These are phyloP conservation scores for Magnusiomyces ingens DNA, from an alignment of 1,139 yeast genomes.

Conservation along the genomic window DNA sequence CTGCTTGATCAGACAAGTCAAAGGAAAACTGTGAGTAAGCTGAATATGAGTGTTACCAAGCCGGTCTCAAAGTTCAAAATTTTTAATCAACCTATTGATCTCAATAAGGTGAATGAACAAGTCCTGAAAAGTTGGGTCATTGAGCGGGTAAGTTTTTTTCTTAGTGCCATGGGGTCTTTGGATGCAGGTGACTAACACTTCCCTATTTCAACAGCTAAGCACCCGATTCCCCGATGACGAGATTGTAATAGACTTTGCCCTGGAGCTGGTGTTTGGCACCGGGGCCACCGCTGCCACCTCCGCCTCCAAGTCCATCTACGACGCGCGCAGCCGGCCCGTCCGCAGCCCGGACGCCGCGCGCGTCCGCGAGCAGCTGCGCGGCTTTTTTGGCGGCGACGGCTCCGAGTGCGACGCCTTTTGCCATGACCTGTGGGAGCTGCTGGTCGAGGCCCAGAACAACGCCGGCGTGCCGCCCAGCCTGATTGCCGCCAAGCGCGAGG, in stretches of 20 bases:
- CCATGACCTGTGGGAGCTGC: constrained; percentile 24
- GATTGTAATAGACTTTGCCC: constrained; percentile 18
- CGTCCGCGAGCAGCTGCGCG: constrained; percentile 21
- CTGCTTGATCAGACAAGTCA: no score
- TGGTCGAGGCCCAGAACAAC: constrained; percentile 24
- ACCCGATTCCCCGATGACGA: constrained; percentile 20
- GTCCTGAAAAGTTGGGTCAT: constrained; percentile 18
- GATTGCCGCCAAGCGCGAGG: constrained; percentile 20
- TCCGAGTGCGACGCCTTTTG: constrained; percentile 17
- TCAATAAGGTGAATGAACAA: constrained; percentile 18
- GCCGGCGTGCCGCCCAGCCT: constrained; percentile 25
- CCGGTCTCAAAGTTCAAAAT: constrained; percentile 1
- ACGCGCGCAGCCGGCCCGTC: no score
- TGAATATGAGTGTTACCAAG: no score
- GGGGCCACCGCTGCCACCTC: neutral
- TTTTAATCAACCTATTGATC: constrained; percentile 16
- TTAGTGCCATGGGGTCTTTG: neutral
- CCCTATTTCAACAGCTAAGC: constrained; percentile 9
- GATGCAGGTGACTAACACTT: neutral
- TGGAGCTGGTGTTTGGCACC: constrained; percentile 16
- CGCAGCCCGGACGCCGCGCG: constrained; percentile 17
- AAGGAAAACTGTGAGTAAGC: no score
- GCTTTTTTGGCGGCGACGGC: constrained; percentile 19
- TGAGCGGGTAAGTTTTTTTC: constrained; percentile 11
- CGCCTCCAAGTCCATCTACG: no score